A percentile compares a stretch with the other conserved stretches of the same genome.
Evolutionary conservation across 225 moss, liverwort and hornwort species (phyloP).

Genomic region (Straminergon stramineum): DNA sequence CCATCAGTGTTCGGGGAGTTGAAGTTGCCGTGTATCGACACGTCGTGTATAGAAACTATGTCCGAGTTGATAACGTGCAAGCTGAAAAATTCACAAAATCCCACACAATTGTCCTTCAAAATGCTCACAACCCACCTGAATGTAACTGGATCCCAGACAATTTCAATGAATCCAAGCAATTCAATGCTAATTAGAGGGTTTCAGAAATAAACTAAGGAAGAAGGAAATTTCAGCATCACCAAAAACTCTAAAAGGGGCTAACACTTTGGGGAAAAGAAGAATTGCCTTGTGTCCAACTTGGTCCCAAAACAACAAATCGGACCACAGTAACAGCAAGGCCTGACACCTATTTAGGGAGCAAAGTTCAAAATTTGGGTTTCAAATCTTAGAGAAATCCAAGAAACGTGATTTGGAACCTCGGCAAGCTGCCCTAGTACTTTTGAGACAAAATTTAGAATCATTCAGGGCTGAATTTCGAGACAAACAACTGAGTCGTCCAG

Average conservation of each 20-base stretch:
- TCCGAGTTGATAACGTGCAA: slow-evolving; percentile 61
- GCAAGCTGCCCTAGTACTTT: background rate
- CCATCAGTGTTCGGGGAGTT: slow-evolving; percentile 89
- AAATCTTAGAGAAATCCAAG: background rate
- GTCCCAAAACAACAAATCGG: background rate
- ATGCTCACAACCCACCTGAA: background rate
- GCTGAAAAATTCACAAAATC: slow-evolving; percentile 26
- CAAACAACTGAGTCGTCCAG: background rate
- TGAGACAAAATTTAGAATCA: background rate
- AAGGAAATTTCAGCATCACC: background rate
- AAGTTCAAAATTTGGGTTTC: background rate
- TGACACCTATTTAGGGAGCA: background rate
- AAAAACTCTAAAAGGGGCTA: background rate
- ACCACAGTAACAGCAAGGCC: background rate
- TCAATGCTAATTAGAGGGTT: background rate
- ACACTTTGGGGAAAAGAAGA: background rate
- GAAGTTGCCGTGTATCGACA: slow-evolving; percentile 69
- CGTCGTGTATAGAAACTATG: slow-evolving; percentile 41
- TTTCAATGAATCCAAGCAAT: background rate
- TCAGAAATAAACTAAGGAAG: background rate
- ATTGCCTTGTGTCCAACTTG: background rate
- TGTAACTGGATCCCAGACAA: background rate
- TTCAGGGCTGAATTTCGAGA: background rate
- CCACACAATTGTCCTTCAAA: background rate
- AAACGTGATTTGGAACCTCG: background rate